Conservation (phyloP, 2,329 filamentous ascomycete genomes). For the Neospermospora avenae region DNA sequence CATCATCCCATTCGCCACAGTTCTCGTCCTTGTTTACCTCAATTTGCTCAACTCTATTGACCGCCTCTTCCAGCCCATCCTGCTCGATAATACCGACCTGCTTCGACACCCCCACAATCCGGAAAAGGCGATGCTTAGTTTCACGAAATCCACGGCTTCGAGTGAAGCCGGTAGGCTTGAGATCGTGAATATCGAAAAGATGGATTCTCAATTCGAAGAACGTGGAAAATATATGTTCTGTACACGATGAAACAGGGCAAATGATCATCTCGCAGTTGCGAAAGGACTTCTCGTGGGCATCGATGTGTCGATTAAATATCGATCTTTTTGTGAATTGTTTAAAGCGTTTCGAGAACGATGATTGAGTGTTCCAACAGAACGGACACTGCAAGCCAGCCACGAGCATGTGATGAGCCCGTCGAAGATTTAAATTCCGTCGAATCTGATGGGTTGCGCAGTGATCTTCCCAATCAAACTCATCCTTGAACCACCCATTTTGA, state of each 20-base stretch:
- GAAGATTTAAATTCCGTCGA: neutral
- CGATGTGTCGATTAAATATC: neutral
- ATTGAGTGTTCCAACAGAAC: neutral
- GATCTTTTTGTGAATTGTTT: neutral
- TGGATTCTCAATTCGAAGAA: neutral
- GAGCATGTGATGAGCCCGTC: neutral
- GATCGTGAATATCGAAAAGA: neutral
- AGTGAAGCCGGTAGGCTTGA: neutral
- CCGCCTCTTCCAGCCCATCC: too few species aligned
- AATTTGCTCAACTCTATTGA: too few species aligned
- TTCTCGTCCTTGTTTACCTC: neutral
- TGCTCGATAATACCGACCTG: too few species aligned
- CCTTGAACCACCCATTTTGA: neutral
- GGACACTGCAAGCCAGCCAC: neutral
- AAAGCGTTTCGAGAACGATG: neutral
- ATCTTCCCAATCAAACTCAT: neutral
- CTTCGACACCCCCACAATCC: neutral
- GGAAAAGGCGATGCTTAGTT: neutral
- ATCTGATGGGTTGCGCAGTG: neutral
- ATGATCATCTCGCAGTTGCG: neutral
- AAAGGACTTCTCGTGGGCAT: neutral
- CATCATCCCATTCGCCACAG: neutral
- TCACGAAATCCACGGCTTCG: neutral
- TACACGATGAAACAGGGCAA: too few species aligned
- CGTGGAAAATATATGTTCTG: too few species aligned